A percentile compares a stretch with the other conserved stretches of the same genome.
These are phyloP conservation scores for Neoboletus magnificus DNA, from an alignment of 768 basidiomycete species.

Conservation along the genomic window DNA sequence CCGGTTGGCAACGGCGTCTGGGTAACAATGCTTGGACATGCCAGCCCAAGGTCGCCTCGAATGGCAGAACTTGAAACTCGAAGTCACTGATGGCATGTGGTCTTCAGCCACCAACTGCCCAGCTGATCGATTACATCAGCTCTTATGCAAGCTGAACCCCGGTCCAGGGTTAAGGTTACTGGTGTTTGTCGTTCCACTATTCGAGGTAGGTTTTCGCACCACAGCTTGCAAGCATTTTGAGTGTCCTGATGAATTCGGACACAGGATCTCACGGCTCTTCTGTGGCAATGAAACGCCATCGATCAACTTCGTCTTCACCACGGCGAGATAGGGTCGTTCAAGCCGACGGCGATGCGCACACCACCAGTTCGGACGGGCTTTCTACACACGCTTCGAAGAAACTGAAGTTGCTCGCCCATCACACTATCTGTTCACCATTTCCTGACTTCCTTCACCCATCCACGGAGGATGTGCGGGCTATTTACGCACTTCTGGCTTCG, in stretches of 20 bases:
- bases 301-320: slow-evolving; percentile 3
- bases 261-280: neutral
- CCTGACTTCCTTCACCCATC: slow-evolving; percentile 45
- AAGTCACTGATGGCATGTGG: neutral
- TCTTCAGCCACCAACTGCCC: neutral
- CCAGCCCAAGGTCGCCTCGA: neutral
- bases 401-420: slow-evolving; percentile 46
- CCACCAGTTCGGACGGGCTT: neutral
- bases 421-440: slow-evolving; percentile 44
- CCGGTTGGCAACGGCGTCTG: neutral
- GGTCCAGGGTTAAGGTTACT: neutral
- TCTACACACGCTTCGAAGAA: slow-evolving; percentile 40
- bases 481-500: slow-evolving; percentile 41
- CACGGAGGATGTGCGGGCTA: slow-evolving; percentile 36
- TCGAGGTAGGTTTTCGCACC: neutral
- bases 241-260: neutral
- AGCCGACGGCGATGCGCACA: neutral
- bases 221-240: neutral
- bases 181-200: neutral
- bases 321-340: neutral
- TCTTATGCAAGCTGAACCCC: neutral
- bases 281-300: slow-evolving; percentile 14
- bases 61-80: neutral
- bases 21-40: neutral
- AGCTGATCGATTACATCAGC: slow-evolving; percentile 10